A percentile compares a stretch with the other conserved stretches of the same genome.
Conservation (phyloP, 1,284 basidiomycete species). For the Trichosporon asahii region DNA sequence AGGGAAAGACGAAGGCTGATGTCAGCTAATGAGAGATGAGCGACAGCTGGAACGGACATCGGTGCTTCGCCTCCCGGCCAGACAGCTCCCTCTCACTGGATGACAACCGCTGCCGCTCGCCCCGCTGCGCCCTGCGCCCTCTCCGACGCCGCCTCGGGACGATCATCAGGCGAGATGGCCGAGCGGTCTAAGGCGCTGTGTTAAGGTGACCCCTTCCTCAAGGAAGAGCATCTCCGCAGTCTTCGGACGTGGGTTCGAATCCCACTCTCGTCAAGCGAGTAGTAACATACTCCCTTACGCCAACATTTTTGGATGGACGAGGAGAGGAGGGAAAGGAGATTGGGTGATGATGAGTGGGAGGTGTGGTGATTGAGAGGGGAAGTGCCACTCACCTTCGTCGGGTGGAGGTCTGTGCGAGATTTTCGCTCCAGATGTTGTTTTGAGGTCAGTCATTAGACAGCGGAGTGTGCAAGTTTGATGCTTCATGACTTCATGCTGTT, state of each 20-base stretch:
- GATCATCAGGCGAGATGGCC: constrained; percentile 16
- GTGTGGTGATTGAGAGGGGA: not conserved
- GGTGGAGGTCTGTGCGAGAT: not conserved
- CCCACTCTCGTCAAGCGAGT: not conserved
- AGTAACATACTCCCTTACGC: not conserved
- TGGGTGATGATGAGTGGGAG: not conserved
- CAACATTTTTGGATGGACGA: not conserved
- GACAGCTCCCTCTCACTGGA: no score
- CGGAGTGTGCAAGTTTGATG: not conserved
- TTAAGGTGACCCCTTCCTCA: constrained; percentile 9
- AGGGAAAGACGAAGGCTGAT: no score
- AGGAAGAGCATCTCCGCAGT: not conserved
- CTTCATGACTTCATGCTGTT: not conserved
- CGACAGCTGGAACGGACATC: no score
- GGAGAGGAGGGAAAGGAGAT: not conserved
- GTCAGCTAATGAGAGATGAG: no score
- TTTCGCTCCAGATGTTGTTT: no score
- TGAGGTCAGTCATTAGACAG: no score
- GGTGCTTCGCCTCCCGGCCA: no score
- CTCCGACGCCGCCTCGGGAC: not conserved
- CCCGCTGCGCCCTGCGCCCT: not conserved
- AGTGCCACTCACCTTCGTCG: not conserved
- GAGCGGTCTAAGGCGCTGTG: constrained; percentile 24
- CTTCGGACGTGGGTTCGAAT: not conserved
- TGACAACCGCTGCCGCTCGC: no score